Conservation (phyloP, 1,284 basidiomycete species). For the Inonotus hispidus region DNA sequence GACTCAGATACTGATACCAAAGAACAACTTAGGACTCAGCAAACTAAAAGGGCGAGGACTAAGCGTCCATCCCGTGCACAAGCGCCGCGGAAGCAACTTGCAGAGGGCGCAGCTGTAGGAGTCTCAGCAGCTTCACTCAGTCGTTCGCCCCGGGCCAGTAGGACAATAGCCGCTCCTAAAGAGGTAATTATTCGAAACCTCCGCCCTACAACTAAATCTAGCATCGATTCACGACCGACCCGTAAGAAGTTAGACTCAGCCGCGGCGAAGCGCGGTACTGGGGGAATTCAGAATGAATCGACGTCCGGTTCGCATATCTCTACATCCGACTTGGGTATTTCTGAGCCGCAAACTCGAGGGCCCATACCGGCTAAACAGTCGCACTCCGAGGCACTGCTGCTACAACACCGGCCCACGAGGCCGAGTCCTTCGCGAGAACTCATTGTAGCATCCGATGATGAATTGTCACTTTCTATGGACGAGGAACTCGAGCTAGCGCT, state of each 20-base stretch:
- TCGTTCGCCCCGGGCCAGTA: background rate
- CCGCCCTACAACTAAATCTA: background rate
- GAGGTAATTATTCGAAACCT: background rate
- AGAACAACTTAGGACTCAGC: background rate
- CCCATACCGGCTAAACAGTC: conserved; percentile 2
- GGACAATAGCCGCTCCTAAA: background rate
- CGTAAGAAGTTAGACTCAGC: background rate
- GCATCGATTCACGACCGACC: background rate
- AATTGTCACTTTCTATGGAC: conserved; percentile 12
- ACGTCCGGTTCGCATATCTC: background rate
- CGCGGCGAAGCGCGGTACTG: background rate
- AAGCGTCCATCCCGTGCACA: background rate
- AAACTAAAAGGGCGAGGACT: background rate
- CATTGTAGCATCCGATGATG: conserved; percentile 1
- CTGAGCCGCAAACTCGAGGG: background rate
- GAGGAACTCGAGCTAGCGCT: conserved; percentile 16
- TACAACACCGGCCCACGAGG: background rate
- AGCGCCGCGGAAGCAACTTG: background rate
- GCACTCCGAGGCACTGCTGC: background rate
- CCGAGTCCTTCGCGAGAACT: background rate
- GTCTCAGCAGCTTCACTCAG: background rate
- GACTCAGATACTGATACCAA: background rate
- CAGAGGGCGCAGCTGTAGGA: background rate
- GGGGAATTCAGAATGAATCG: background rate
- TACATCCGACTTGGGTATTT: background rate